Percentiles rank a stretch among this genome's conserved stretches.
Conservation (phyloP, 1,284 basidiomycete species). For the Puccinia polysora region DNA sequence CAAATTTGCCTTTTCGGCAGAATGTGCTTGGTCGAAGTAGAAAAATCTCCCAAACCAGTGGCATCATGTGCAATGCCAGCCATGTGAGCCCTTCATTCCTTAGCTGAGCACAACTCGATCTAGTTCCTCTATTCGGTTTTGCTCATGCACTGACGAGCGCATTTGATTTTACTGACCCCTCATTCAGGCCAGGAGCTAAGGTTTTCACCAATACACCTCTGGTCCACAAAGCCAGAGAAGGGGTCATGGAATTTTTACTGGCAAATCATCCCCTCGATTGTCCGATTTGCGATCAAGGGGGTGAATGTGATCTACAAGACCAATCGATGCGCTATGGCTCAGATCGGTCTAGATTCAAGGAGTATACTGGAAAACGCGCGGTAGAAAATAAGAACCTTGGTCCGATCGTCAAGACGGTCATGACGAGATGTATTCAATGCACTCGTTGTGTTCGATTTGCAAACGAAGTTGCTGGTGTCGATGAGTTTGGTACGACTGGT, state of each 20-base stretch:
- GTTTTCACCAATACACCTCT: constrained; percentile 93
- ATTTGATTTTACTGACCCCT: too few relatives aligned
- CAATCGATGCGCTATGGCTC: constrained; percentile 99
- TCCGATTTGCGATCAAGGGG: constrained; percentile 96
- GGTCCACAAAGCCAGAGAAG: constrained; percentile 92
- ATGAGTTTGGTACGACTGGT: constrained; percentile 93
- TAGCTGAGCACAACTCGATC: neutral
- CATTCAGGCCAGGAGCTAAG: constrained; percentile 69
- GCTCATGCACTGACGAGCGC: too few relatives aligned
- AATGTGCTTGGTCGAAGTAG: constrained; percentile 97
- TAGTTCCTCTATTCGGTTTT: neutral
- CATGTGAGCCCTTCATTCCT: constrained; percentile 57
- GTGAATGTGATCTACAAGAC: constrained; percentile 97
- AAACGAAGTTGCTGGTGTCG: constrained; percentile 97
- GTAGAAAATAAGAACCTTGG: constrained; percentile 98
- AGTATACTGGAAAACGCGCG: constrained; percentile 94
- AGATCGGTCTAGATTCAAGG: constrained; percentile 94
- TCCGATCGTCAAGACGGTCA: constrained; percentile 95
- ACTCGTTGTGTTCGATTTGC: constrained; percentile 98
- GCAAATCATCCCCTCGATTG: constrained; percentile 97
- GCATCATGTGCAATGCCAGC: constrained; percentile 92
- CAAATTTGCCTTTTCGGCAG: constrained; percentile 53
- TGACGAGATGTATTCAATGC: constrained; percentile 99
- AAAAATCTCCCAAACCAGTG: constrained; percentile 88
- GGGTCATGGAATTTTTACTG: constrained; percentile 98